phyloP scores from a whole-genome alignment of 106 monocot genomes.

The Posidonia australis region DNA sequence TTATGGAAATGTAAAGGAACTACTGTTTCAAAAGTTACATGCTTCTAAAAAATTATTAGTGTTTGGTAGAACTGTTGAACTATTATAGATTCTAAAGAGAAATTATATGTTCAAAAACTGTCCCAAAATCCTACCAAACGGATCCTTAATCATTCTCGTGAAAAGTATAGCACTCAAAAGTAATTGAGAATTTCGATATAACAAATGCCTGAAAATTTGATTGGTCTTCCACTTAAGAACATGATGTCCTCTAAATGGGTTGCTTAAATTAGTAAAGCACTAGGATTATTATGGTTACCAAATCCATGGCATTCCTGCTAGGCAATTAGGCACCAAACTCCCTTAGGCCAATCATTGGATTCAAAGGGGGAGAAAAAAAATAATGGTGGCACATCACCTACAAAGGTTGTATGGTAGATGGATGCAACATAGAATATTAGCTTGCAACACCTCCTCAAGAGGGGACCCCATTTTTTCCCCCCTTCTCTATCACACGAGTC shows the following conservation, averaged over 20 bases:
- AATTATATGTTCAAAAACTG: too few relatives aligned
- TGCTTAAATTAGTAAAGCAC: too few relatives aligned
- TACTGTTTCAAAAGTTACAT: too few relatives aligned
- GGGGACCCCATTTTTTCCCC: background rate
- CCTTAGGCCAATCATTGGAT: constrained; percentile 15
- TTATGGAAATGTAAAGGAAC: too few relatives aligned
- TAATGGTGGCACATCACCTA: background rate
- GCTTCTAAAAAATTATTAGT: too few relatives aligned
- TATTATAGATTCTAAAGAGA: too few relatives aligned
- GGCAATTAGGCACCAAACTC: background rate
- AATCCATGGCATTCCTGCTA: background rate
- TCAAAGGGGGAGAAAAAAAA: constrained; percentile 4
- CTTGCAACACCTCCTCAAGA: background rate
- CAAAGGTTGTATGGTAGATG: constrained; percentile 1
- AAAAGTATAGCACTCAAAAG: too few relatives aligned
- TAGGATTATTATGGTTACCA: background rate
- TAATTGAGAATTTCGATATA: too few relatives aligned
- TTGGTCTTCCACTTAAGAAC: constrained; percentile 2
- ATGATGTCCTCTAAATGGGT: background rate
- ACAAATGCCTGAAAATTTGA: too few relatives aligned
- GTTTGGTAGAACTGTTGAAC: too few relatives aligned
- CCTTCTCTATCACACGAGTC: background rate
- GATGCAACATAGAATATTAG: constrained; percentile 14
- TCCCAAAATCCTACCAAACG: too few relatives aligned
- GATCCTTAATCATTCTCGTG: too few relatives aligned